Evolutionary conservation across 345 rosid genomes (phyloP).

Genomic region (Schrenkiella parvula): DNA sequence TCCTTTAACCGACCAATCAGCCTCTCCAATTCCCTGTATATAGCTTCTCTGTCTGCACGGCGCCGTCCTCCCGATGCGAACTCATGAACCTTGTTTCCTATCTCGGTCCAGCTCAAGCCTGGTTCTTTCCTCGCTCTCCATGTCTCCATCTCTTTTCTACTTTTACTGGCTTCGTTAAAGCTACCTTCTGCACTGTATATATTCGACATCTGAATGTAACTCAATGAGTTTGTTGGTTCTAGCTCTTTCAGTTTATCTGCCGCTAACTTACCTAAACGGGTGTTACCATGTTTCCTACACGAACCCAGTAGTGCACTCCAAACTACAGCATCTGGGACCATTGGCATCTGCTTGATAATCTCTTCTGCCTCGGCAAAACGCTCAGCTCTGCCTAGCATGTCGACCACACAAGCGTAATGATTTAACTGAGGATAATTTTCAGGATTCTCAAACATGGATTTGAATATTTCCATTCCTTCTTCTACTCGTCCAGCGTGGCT

Average conservation of each 20-base stretch:
- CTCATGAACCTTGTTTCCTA: conserved; percentile 59
- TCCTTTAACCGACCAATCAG: conserved; percentile 58
- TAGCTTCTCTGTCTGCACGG: conserved; percentile 55
- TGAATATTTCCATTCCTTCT: conserved; percentile 61
- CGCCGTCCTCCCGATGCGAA: conserved; percentile 71
- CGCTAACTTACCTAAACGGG: conserved; percentile 54
- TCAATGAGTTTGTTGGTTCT: conserved; percentile 57
- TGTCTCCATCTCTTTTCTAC: conserved; percentile 59
- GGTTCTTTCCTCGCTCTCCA: conserved; percentile 73
- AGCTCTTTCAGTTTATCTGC: conserved; percentile 56
- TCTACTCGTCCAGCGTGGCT: conserved; percentile 84
- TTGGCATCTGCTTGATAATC: conserved; percentile 61
- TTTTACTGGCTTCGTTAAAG: conserved; percentile 56
- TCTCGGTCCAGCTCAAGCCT: conserved; percentile 85
- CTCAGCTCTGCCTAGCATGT: conserved; percentile 82
- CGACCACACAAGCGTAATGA: conserved; percentile 84
- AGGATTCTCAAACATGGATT: conserved; percentile 48
- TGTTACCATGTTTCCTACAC: conserved; percentile 76
- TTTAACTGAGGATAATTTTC: conserved; percentile 59
- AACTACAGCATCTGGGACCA: conserved; percentile 73
- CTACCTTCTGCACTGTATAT: conserved; percentile 66
- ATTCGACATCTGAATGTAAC: conserved; percentile 82
- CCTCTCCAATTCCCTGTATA: conserved; percentile 42
- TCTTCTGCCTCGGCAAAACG: conserved; percentile 57
- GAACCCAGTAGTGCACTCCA: conserved; percentile 88